Base-by-base conservation (phyloP, 345 rosid species). In the Syzygium aqueum region DNA sequence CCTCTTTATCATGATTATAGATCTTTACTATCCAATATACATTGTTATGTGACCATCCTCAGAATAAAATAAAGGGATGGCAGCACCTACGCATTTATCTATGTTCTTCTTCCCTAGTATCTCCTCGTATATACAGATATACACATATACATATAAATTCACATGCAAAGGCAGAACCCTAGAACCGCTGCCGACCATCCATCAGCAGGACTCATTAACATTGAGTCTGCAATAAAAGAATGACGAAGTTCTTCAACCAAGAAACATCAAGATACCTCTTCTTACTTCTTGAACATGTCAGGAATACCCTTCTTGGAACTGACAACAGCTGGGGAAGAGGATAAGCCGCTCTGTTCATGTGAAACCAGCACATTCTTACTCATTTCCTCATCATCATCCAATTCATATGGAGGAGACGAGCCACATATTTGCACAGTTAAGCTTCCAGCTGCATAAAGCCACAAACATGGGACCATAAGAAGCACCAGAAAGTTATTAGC, bases 401-500 rank as follows among this genome's bases (percentile, higher is more conserved):
- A 67, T 23, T 77, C 53, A 30, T 23, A 56, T 23, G 90, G 40
- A 30, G 88, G 54, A 46, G 90, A 91, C 16, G 93, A 90, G 59
- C 93, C 93, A 11, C 87, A 88, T 85, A 94, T 86, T 87, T 93
- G 96, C 88, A 93, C 92, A 19, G 90, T 92, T 86, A 94, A 82
- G 90, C 95, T 93, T 85, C 94, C 95, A 85, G 89, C 95, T 93
- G 57, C 88, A 73, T 21, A 73, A 73, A 73, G 49, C 46, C 80
- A 73, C 3, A 6, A 73, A 73, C 49, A 9, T 33, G 80, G 80
- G 25, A 33, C 25, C 80, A 73, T 73, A 73, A 73, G 80, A 73
- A 73, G 80, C 80, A 33, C 46, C 46, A 73, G 25, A 73, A 73
- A 14, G 80, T 73, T 73, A 73, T 33, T 73, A 73, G 80, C 25